Base-by-base conservation (phyloP, 2,329 filamentous ascomycete genomes). In the Paracamarosporium sp. region DNA sequence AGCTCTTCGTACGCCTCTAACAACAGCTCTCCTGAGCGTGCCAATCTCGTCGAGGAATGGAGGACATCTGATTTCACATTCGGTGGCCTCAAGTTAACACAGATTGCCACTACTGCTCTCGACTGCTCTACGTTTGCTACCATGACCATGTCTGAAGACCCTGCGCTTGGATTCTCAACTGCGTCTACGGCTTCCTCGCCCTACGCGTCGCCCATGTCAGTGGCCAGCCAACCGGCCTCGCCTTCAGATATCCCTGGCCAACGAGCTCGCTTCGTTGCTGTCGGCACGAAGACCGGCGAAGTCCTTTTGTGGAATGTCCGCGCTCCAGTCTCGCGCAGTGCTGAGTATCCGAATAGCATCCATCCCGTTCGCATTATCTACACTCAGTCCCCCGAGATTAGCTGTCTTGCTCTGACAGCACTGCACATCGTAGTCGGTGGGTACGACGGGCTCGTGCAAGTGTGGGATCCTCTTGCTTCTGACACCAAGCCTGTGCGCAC, bases 391-490 rank as follows among this genome's bases (percentile, higher is more conserved):
- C 93, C 94, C 0, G 86, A 92, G 71, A 88, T 98, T 17, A 91
- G 93, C 0, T 92, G 88, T 59, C 77, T 99, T 15, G 95, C 90
- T 5, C 76, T 97, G 45, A 92, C 93, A 1, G 90, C 92, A 1
- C 81, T 99, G 15, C 96, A 96, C 71, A 79, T 99, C 15, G 90
- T 98, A 6, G 92, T 97, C 73, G 95, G 95, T 48, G 95, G 95
- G 25, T 97, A 91, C 65, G 95, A 99, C 77, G 94, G 95, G 0
- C 85, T 98, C 3, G 94, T 97, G 4, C 95, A 98, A 75, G 91
- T 93, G 5, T 99, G 95, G 95, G 95, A 99, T 79, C 91, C 91
- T n/a, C 81, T 99, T 45, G 92, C 89, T 1, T 98, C 94, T 1
- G 90, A 85, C 0, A 78, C 84, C 17, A 87, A 89, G 20, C 92